A percentile compares a stretch with the other conserved stretches of the same genome.
Conservation (phyloP, 805 yeast species). For the Teunomyces funiuensis region DNA sequence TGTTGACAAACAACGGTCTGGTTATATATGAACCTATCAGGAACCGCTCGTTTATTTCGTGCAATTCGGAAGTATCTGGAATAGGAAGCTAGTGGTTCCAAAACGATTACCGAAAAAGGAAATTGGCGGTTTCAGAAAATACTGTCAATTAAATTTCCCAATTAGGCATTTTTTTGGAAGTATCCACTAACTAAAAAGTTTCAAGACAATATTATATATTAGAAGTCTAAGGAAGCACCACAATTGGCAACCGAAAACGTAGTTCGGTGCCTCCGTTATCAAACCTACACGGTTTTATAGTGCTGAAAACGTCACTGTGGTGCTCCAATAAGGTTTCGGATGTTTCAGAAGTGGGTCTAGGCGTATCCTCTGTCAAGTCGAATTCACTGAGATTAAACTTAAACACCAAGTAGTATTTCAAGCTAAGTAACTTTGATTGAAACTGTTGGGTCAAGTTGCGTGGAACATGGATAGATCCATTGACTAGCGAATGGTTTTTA, state of each 20-base stretch:
- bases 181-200: background rate
- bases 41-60: background rate
- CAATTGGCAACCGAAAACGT: conserved; percentile 27
- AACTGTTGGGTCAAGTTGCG: conserved; percentile 33
- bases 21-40: background rate
- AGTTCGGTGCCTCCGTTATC: conserved; percentile 28
- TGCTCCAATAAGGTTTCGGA: background rate
- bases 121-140: background rate
- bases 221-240: conserved; percentile 1
- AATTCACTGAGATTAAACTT: conserved; percentile 34
- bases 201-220: background rate
- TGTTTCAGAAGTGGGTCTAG: background rate
- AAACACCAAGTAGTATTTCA: conserved; percentile 36
- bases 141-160: background rate
- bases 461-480: conserved; percentile 34
- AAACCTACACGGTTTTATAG: conserved; percentile 17
- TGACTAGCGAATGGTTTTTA: conserved; percentile 14
- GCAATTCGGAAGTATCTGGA: background rate
- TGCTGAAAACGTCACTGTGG: conserved; percentile 8
- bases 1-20: background rate
- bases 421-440: conserved; percentile 35
- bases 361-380: conserved; percentile 9
- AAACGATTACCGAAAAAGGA: background rate
- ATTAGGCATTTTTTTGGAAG: background rate
- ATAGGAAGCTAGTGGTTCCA: background rate